Conservation (phyloP, 495 filamentous ascomycete genomes). For the Pyronema omphalodes region DNA sequence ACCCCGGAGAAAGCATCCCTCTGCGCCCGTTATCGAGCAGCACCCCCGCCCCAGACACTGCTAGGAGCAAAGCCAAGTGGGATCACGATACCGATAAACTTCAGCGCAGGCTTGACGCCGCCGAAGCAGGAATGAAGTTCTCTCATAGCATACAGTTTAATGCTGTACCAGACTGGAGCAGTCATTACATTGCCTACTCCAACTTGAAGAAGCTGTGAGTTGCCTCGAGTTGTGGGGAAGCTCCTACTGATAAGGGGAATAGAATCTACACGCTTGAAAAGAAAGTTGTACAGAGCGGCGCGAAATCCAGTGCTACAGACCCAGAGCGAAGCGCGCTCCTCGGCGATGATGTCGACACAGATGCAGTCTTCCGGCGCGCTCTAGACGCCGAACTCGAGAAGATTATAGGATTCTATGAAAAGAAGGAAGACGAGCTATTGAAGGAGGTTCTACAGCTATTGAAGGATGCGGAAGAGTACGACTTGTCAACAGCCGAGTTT, state of each 20-base stretch:
- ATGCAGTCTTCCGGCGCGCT: constrained; percentile 56
- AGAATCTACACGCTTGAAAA: constrained; percentile 94
- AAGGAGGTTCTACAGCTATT: constrained; percentile 60
- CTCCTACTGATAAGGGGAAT: neutral
- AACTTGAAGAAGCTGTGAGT: constrained; percentile 96
- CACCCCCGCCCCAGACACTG: too few relatives aligned
- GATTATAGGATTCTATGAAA: constrained; percentile 69
- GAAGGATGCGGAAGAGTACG: constrained; percentile 54
- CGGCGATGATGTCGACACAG: constrained; percentile 43
- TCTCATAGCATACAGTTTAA: constrained; percentile 99
- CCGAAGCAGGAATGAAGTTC: constrained; percentile 87
- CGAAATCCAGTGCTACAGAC: constrained; percentile 33
- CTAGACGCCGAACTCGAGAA: constrained; percentile 86
- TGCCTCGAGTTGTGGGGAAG: neutral
- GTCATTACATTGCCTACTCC: constrained; percentile 91
- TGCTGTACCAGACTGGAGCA: constrained; percentile 96
- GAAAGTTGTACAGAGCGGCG: constrained; percentile 33
- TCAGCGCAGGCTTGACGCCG: constrained; percentile 37
- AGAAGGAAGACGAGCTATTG: constrained; percentile 72
- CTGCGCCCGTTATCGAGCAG: too few relatives aligned
- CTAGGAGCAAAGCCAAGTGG: neutral
- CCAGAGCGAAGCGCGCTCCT: constrained; percentile 74
- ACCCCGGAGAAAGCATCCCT: too few relatives aligned
- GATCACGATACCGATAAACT: constrained; percentile 21
- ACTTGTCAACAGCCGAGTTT: constrained; percentile 17